Evolutionary conservation across 805 yeast genomes (phyloP), one percentile per base, ranked within the genome.

Genomic region (Metschnikowia drakensbergensis): DNA sequence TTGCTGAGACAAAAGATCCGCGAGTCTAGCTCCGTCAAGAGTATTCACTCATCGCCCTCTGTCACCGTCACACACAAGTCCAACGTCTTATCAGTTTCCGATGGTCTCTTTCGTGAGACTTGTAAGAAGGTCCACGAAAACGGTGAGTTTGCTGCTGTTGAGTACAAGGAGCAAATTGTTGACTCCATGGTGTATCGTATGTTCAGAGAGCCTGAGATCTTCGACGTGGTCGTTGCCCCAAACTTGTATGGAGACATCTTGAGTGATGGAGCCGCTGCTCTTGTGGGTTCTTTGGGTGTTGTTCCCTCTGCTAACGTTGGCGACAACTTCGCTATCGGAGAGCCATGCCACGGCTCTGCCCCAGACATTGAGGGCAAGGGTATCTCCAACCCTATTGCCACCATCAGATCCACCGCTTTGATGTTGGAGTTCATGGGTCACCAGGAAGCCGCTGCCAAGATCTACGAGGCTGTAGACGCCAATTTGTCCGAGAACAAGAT

Each of bases 241-340:
- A 94, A 94, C 79, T 79, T 94, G 68, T 94, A 94, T 70, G 99
- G 99, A 68, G 99, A 94, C 70, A 90, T 94, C 58, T 77, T 94
- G 60, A 86, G 95, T 55, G 98, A 91, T 66, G 98, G 97, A 72
- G 98, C 98, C 48, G 98, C 98, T 58, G 97, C 98, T 11, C 79
- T 91, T 49, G 96, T 92, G 50, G 99, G 99, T 44, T 92, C 98
- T 29, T 80, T 94, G 56, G 99, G 99, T 65, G 96, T 94, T 49
- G 97, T 94, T 49, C 98, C 99, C 62, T 86, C 96, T 47, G 98
- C 98, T 52, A 94, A 94, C 64, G 99, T 94, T 54, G 99, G 99
- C 63, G 96, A 90, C 66, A 72, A 78, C 66, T 92, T 94, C 65
- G 97, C 95, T 54, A 89, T 94, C 65, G 99, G 99, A 67, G 99